phyloP scores from a whole-genome alignment of 148 eudicot species.

The Pharnaceum exiguum region DNA sequence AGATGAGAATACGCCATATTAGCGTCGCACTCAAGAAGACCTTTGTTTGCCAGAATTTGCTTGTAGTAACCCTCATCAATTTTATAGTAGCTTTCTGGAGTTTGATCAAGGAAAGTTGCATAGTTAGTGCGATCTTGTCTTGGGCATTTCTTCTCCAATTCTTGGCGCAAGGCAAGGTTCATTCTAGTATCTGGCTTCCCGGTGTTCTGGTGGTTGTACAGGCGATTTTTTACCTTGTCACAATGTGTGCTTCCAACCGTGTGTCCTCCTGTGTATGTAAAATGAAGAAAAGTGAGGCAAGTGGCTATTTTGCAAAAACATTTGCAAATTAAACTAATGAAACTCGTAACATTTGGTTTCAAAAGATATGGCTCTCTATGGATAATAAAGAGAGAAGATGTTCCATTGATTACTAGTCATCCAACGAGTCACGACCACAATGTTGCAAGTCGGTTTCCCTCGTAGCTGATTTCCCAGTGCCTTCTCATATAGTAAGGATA shows the following conservation, averaged over 20 bases:
- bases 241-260: slow-evolving; percentile 52
- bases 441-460: too few relatives aligned
- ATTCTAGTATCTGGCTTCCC: slow-evolving; percentile 30
- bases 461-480: too few relatives aligned
- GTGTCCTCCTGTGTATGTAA: slow-evolving; percentile 33
- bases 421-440: too few relatives aligned
- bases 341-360: background rate
- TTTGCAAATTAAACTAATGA: too few relatives aligned
- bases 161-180: slow-evolving; percentile 11
- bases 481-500: background rate
- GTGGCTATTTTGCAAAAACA: too few relatives aligned
- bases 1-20: slow-evolving; percentile 37
- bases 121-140: background rate
- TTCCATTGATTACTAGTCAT: too few relatives aligned
- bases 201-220: slow-evolving; percentile 48
- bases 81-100: slow-evolving; percentile 23
- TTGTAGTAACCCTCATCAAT: slow-evolving; percentile 50
- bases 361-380: too few relatives aligned
- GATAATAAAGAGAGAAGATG: too few relatives aligned
- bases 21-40: slow-evolving; percentile 49
- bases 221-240: slow-evolving; percentile 33
- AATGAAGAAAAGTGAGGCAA: too few relatives aligned
- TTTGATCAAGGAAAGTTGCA: slow-evolving; percentile 36
- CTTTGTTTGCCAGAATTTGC: slow-evolving; percentile 31
- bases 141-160: slow-evolving; percentile 23